phyloP scores from a whole-genome alignment of 2,329 filamentous ascomycete genomes.

The Curvularia hawaiiensis region DNA sequence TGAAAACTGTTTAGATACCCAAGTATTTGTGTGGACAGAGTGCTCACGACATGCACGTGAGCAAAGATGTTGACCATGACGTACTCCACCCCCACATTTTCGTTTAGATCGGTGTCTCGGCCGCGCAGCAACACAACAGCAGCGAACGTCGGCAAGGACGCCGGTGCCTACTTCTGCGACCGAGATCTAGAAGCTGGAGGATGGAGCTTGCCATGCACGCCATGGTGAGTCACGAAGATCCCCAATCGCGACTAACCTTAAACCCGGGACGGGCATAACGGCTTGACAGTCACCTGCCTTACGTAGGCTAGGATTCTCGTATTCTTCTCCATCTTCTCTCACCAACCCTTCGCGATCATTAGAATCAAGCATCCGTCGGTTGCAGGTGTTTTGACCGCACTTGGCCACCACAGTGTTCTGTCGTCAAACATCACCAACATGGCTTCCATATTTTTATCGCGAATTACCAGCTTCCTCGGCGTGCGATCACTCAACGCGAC shows the following conservation, averaged over 20 bases:
- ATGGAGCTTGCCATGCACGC: slow-evolving; percentile 2
- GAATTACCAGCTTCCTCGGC: slow-evolving; percentile 38
- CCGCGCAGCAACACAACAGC: slow-evolving; percentile 8
- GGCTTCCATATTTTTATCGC: slow-evolving; percentile 26
- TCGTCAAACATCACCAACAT: slow-evolving; percentile 14
- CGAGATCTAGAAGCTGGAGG: background rate
- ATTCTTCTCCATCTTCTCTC: slow-evolving; percentile 8
- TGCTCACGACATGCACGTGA: background rate
- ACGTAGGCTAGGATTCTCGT: slow-evolving; percentile 9
- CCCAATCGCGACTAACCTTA: slow-evolving; percentile 8
- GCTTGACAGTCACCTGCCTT: slow-evolving; percentile 11
- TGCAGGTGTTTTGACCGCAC: background rate
- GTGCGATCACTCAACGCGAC: slow-evolving; percentile 39
- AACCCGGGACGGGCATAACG: slow-evolving; percentile 19
- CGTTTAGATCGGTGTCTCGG: slow-evolving; percentile 6
- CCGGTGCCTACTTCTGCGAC: slow-evolving; percentile 3
- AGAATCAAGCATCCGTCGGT: background rate
- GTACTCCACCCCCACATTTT: slow-evolving; percentile 2
- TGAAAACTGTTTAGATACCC: background rate
- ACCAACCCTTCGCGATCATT: background rate
- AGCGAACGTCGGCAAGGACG: slow-evolving; percentile 3
- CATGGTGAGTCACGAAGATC: slow-evolving; percentile 13
- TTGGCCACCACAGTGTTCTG: background rate
- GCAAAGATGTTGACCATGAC: slow-evolving; percentile 2
- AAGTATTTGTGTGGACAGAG: background rate